A percentile compares a stretch with the other conserved stretches of the same genome.
phyloP scores from a whole-genome alignment of 2,329 filamentous ascomycete genomes.

The Purpureocillium takamizusanense region DNA sequence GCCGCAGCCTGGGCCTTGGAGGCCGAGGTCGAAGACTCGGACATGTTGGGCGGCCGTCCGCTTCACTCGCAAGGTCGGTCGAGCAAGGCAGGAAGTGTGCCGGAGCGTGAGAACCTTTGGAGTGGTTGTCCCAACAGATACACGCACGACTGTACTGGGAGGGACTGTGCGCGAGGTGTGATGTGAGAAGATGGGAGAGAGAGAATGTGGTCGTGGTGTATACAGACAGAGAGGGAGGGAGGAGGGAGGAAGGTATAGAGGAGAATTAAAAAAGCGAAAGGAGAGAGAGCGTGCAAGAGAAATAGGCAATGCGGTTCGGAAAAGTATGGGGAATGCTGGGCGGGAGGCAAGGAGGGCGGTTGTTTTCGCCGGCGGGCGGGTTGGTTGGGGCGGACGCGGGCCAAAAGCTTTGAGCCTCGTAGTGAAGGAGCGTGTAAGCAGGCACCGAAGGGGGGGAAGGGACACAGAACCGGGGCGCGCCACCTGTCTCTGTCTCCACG shows the following conservation, averaged over 20 bases:
- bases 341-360: neutral
- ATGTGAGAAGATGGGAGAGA: neutral
- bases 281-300: neutral
- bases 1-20: conserved; percentile 29
- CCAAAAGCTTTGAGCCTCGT: conserved; percentile 6
- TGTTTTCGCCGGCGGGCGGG: neutral
- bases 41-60: conserved; percentile 13
- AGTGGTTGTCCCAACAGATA: too few species aligned
- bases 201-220: neutral
- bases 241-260: neutral
- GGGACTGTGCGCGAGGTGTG: neutral
- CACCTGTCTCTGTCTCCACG: too few species aligned
- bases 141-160: too few species aligned
- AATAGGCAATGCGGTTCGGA: neutral
- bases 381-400: conserved; percentile 6
- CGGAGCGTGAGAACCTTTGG: too few species aligned
- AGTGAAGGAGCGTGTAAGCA: too few species aligned
- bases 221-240: neutral
- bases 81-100: too few species aligned
- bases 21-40: conserved; percentile 28
- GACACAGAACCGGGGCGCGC: too few species aligned
- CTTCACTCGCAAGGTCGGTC: too few species aligned
- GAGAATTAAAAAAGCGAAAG: too few species aligned
- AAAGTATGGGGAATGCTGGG: conserved; percentile 1
- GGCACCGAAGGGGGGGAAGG: too few species aligned